Evolutionary conservation across 2,329 filamentous ascomycete genomes (phyloP), one percentile per base, ranked within the genome.

Genomic region (Nothophaeocryptopus gaeumannii): DNA sequence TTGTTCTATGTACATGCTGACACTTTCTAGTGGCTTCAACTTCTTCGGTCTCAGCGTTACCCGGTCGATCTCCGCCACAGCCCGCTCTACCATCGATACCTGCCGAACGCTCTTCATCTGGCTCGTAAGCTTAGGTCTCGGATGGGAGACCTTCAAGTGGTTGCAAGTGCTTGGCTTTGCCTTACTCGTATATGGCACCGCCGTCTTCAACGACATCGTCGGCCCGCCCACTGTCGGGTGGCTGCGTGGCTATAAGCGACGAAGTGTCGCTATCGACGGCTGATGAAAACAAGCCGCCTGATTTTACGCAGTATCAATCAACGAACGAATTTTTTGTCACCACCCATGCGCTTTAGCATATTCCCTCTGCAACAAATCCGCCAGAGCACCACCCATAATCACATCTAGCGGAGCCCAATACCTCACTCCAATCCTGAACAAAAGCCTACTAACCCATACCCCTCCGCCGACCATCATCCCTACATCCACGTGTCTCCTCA

Each of bases 141-240:
- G 91, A 53, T 99, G 93, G 93, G 93, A 99, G 74, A 85, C 83
- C 0, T 97, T 99, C 81, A 97, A 97, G 73, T 95, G 89, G 86
- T 80, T 99, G 5, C 93, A 99, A 72, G 89, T 99, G 11, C 69
- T 82, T 2, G 93, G 93, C 1, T 99, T 99, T 62, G 87, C 75
- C 1, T 74, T 96, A 58, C 79, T 99, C 32, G 93, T 99, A 11
- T 99, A 96, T 67, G 95, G 93, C 58, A 99, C 92, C 2, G 96
- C 96, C 71, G 70, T 97, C 36, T 97, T 97, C 77, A 97, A 97
- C 70, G 90, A 95, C 55, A 82, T 99, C 51, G 80, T 97, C n/a
- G 77, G 83, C 52, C 89, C 90, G 15, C 93, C 93, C 1, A 68
- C 65, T 11, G 42, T 63, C 2, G 58, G 58, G 1, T 66, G 62